A percentile compares a stretch with the other conserved stretches of the same genome.
Evolutionary conservation across 352 stramenopile genomes (phyloP).

Genomic region (Thalassiosira mediterranea): DNA sequence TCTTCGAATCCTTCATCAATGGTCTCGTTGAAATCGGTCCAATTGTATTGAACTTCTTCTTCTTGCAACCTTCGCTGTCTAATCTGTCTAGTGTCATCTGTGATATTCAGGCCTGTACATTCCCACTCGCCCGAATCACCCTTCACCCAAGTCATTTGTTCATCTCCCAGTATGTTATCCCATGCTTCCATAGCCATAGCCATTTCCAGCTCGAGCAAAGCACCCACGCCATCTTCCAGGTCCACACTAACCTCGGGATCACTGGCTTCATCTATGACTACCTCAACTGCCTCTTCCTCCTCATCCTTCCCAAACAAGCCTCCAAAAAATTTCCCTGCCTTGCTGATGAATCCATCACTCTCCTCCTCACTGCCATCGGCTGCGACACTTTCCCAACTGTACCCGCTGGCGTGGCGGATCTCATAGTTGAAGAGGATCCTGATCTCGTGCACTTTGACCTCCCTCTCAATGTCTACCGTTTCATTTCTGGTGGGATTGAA

Average conservation of each 20-base stretch:
- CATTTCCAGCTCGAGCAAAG: constrained; percentile 24
- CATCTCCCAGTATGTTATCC: constrained; percentile 23
- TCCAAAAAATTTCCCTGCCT: constrained; percentile 23
- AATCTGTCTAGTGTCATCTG: too few species aligned
- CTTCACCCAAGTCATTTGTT: constrained; percentile 34
- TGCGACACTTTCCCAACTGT: constrained; percentile 8
- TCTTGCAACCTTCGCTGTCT: constrained; percentile 9
- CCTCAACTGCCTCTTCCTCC: constrained; percentile 3
- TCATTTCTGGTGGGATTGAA: constrained; percentile 30
- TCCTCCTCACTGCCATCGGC: neutral
- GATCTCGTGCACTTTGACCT: constrained; percentile 39
- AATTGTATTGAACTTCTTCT: too few species aligned
- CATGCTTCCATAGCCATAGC: constrained; percentile 32
- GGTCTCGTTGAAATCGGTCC: neutral
- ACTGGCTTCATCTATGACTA: neutral
- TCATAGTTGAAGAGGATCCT: constrained; percentile 44
- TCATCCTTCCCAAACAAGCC: constrained; percentile 23
- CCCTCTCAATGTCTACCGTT: constrained; percentile 22
- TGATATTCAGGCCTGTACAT: constrained; percentile 33
- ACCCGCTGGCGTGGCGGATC: constrained; percentile 26
- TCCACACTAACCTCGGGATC: neutral
- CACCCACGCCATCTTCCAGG: neutral
- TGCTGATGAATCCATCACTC: constrained; percentile 3
- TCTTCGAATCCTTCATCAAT: neutral
- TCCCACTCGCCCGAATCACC: constrained; percentile 1